Conservation (phyloP, 495 filamentous ascomycete genomes). For the Aspergillus leporis region DNA sequence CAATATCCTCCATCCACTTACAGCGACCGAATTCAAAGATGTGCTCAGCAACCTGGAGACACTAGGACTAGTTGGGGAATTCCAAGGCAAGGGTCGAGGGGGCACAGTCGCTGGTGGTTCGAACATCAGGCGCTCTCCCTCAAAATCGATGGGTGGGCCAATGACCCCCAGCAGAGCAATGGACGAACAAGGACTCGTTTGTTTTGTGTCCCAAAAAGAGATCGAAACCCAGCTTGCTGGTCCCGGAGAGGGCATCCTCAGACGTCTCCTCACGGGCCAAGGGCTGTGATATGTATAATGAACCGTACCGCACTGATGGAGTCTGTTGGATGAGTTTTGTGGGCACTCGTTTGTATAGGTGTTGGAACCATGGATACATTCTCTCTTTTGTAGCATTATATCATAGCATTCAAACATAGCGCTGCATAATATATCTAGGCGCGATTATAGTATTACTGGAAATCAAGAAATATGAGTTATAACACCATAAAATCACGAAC, state of each 20-base stretch:
- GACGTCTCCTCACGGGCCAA: constrained; percentile 44
- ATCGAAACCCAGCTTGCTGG: constrained; percentile 70
- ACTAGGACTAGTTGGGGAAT: constrained; percentile 71
- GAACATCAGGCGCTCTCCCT: constrained; percentile 54
- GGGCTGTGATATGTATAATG: constrained; percentile 28
- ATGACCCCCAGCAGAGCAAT: constrained; percentile 44
- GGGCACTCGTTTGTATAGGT: not conserved
- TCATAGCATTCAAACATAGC: not conserved
- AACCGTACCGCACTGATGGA: constrained; percentile 11
- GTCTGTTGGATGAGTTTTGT: constrained; percentile 2
- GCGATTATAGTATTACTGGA: constrained; percentile 1
- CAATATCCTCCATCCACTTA: constrained; percentile 80
- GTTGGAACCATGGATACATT: constrained; percentile 3
- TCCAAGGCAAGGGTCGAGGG: constrained; percentile 69
- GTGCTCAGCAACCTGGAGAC: constrained; percentile 89
- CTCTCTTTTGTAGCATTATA: not conserved
- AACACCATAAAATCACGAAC: not conserved
- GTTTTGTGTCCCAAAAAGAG: constrained; percentile 77
- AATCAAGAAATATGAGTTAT: not conserved
- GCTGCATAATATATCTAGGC: not conserved
- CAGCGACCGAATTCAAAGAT: constrained; percentile 87
- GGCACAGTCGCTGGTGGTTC: constrained; percentile 53
- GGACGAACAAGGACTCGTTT: constrained; percentile 72
- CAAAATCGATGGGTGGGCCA: constrained; percentile 52
- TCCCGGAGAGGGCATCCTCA: constrained; percentile 57